These are phyloP conservation scores for Hansenula sp. DNA, from an alignment of 1,139 yeast genomes.

Conservation along the genomic window DNA sequence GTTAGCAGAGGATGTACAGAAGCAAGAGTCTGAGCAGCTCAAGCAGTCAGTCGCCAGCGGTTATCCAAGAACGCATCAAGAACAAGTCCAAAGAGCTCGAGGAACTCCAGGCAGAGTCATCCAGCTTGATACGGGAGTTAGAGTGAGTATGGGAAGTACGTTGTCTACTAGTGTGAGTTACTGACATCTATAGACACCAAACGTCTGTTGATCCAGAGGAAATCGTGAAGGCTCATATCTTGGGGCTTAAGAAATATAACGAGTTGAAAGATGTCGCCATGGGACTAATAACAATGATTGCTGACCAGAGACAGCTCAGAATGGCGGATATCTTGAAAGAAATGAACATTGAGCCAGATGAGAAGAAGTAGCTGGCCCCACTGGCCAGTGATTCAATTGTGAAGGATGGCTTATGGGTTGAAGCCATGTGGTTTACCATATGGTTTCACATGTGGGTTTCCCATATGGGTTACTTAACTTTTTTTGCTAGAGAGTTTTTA, in stretches of 20 bases:
- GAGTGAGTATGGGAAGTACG: background rate
- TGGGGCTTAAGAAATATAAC: constrained; percentile 39
- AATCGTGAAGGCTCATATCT: constrained; percentile 39
- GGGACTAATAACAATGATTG: constrained; percentile 44
- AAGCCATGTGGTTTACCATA: too few species aligned
- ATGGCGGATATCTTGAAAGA: constrained; percentile 37
- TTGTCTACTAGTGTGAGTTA: background rate
- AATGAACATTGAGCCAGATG: constrained; percentile 18
- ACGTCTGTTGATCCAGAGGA: background rate
- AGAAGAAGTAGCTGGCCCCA: background rate
- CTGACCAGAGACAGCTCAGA: constrained; percentile 43
- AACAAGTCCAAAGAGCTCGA: background rate
- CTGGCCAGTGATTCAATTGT: too few species aligned
- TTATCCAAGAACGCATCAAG: background rate
- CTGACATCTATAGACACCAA: background rate
- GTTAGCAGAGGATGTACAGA: background rate
- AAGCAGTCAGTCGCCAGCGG: background rate
- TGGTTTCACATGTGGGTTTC: too few species aligned
- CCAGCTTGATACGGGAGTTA: background rate
- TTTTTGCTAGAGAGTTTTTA: too few species aligned
- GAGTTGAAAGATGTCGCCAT: constrained; percentile 48
- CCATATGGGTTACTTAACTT: too few species aligned
- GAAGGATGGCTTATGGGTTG: too few species aligned
- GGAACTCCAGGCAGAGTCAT: background rate
- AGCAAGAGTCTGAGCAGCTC: background rate